Evolutionary conservation across 2,329 filamentous ascomycete species (phyloP), one percentile per base, ranked within the genome.

Genomic region (Colletotrichum liaoningense): DNA sequence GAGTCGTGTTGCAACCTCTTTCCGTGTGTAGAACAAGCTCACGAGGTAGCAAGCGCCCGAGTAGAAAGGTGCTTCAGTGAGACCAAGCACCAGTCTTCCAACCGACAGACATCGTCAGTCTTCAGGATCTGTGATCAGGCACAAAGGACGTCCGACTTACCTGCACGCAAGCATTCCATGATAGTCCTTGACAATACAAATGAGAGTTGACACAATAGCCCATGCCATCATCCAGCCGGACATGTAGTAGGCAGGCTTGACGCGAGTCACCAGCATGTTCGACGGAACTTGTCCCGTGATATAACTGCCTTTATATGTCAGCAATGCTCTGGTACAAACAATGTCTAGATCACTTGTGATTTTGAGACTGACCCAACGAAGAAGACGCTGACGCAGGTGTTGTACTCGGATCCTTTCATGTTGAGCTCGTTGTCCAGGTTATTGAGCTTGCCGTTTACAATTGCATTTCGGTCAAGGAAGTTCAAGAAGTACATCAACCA

Each of bases 361-460:
- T 5, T 4, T n/a, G 38, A 38, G 8, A 73, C 69, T 28, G 67
- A 77, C 30, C 76, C 79, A 7, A 80, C 79, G 26, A 81, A 81
- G 0, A 82, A 77, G 35, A 82, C 79, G 0, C 79, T 82, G n/a
- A 81, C 79, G 56, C 78, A 77, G 9, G 79, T 80, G 59, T 80
- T 78, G 69, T 80, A 81, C 67, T 81, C 65, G 19, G 70, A 69
- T 87, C 84, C 85, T 1, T 79, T 80, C 59, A 91, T 79, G 4
- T 83, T 80, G 9, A 91, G 80, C 58, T 91, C 87, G 5, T 85
- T 81, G 63, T 89, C 86, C 4, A 91, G 79, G 38, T 86, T 86
- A 69, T 88, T 86, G 35, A 91, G 77, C 33, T 85, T 83, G 7
- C 89, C 89, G 26, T 88, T 87, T 3, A 89, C 88, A 76, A 91